These are phyloP conservation scores for Hygrocybe coccinea DNA, from an alignment of 768 basidiomycete genomes.

Conservation along the genomic window DNA sequence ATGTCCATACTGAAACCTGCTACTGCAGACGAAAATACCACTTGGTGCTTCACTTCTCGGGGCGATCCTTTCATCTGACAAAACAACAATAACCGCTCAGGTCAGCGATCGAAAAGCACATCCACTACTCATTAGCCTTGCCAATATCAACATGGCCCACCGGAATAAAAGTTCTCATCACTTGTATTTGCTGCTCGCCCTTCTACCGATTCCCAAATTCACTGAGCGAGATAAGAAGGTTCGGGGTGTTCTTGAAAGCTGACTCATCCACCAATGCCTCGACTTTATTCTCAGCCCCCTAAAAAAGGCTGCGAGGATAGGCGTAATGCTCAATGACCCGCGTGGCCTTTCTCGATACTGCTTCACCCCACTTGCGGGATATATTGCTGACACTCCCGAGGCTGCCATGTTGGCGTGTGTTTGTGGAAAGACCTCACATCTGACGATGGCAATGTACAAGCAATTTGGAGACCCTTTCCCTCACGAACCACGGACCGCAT, in stretches of 20 bases:
- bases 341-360: conserved; percentile 13
- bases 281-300: conserved; percentile 17
- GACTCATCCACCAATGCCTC: conserved; percentile 16
- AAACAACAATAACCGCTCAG: conserved; percentile 17
- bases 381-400: conserved; percentile 21
- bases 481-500: conserved; percentile 11
- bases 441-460: conserved; percentile 16
- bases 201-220: conserved; percentile 22
- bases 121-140: conserved; percentile 11
- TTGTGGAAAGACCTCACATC: conserved; percentile 13
- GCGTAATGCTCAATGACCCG: conserved; percentile 19
- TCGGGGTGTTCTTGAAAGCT: conserved; percentile 12
- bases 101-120: conserved; percentile 12
- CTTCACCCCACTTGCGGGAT: conserved; percentile 15
- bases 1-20: background rate
- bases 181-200: conserved; percentile 14
- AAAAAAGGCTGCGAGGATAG: conserved; percentile 16
- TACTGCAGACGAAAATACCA: conserved; percentile 12
- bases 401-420: too few relatives aligned
- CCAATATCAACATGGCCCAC: conserved; percentile 14
- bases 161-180: conserved; percentile 13
- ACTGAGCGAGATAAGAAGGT: conserved; percentile 8
- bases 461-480: conserved; percentile 17
- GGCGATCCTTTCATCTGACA: conserved; percentile 16
- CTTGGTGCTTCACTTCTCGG: conserved; percentile 17